phyloP scores from a whole-genome alignment of 371 early-diverging fungal species.

The Rhizopus arrhizus region DNA sequence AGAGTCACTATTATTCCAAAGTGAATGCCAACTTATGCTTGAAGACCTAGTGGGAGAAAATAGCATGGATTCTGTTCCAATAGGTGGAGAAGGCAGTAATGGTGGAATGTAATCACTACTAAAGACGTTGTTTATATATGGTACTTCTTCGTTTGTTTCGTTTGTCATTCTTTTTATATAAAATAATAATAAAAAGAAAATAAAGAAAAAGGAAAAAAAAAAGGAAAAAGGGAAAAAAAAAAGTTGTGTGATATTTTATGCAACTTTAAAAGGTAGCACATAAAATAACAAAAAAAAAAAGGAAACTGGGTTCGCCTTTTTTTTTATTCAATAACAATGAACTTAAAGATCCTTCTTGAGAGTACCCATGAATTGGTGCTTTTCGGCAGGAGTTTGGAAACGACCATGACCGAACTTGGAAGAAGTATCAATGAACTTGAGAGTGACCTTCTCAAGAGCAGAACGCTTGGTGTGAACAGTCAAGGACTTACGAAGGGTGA shows the following conservation, averaged over 20 bases:
- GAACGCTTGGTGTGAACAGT: constrained; percentile 92
- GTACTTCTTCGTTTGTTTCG: neutral
- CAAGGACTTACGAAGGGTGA: constrained; percentile 98
- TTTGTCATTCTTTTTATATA: neutral
- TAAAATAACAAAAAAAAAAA: neutral
- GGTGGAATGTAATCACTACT: neutral
- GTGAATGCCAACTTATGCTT: constrained; percentile 33
- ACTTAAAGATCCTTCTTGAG: constrained; percentile 82
- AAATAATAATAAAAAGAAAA: too few relatives aligned
- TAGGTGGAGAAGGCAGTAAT: neutral
- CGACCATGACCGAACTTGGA: constrained; percentile 71
- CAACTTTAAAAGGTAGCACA: neutral
- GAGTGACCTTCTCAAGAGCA: constrained; percentile 93
- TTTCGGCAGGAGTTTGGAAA: too few relatives aligned
- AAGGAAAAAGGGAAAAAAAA: neutral
- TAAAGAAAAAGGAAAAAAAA: neutral
- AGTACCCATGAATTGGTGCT: constrained; percentile 56
- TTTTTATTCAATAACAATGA: too few relatives aligned
- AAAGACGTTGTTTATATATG: neutral
- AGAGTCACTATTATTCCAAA: constrained; percentile 30
- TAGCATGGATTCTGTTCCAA: neutral
- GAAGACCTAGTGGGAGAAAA: neutral
- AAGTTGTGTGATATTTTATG: neutral
- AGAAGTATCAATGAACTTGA: constrained; percentile 99
- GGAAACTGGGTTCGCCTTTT: too few relatives aligned